Evolutionary conservation across 1,284 basidiomycete genomes (phyloP).

Genomic region (Psilocybe mexicana): DNA sequence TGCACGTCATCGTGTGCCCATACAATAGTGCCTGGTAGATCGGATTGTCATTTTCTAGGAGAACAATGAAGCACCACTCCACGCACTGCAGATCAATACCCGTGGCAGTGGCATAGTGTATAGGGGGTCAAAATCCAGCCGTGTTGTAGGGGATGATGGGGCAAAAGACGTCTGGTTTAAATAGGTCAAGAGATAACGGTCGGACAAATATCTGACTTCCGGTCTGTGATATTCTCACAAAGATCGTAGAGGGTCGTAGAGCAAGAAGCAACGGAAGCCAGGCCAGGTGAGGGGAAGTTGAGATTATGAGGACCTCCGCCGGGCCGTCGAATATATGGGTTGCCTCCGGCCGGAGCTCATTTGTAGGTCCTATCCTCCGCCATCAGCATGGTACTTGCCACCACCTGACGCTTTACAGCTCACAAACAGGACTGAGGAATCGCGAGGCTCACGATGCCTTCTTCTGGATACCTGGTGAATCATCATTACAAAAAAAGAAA

Average conservation of each 20-base stretch:
- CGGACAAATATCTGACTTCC: not conserved
- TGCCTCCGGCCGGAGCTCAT: not conserved
- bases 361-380: constrained; percentile 1
- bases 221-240: not conserved
- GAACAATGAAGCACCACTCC: not conserved
- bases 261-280: not conserved
- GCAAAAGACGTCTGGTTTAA: not conserved
- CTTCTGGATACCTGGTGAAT: not conserved
- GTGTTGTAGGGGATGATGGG: not conserved
- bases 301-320: not conserved
- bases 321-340: not conserved
- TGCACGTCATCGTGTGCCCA: constrained; percentile 81
- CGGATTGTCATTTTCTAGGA: not conserved
- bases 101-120: constrained; percentile 36
- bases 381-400: constrained; percentile 1
- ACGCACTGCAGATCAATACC: constrained; percentile 47
- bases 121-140: not conserved
- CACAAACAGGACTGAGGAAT: not conserved
- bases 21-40: constrained; percentile 58
- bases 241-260: not conserved
- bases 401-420: not conserved
- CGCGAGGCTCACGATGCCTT: not conserved
- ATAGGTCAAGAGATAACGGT: not conserved
- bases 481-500: constrained; percentile 7
- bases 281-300: not conserved